These are phyloP conservation scores for Nevesoporus exiguus DNA, from an alignment of 768 basidiomycete genomes.

Conservation along the genomic window DNA sequence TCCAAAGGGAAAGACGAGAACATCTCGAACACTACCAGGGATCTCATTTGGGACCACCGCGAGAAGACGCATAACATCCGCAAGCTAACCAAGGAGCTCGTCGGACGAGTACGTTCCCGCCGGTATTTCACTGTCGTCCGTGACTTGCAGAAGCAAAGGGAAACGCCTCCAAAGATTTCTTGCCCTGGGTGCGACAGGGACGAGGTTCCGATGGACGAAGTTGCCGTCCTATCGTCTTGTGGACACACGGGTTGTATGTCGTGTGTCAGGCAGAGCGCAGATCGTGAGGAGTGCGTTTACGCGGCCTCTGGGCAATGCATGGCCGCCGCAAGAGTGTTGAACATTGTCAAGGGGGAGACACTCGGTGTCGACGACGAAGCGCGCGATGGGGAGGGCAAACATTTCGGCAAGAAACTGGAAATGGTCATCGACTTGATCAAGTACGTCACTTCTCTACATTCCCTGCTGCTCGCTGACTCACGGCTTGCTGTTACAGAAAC, in stretches of 20 bases:
- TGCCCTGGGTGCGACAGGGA: slow-evolving; percentile 62
- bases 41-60: slow-evolving; percentile 73
- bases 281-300: slow-evolving; percentile 79
- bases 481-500: slow-evolving; percentile 41
- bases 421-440: slow-evolving; percentile 71
- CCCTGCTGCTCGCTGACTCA: not conserved
- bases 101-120: slow-evolving; percentile 84
- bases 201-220: slow-evolving; percentile 57
- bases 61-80: slow-evolving; percentile 87
- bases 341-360: slow-evolving; percentile 77
- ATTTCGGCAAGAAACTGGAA: slow-evolving; percentile 82
- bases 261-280: slow-evolving; percentile 71
- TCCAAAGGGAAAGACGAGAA: slow-evolving; percentile 53
- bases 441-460: slow-evolving; percentile 38
- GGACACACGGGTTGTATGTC: slow-evolving; percentile 82
- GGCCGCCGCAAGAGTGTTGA: slow-evolving; percentile 76
- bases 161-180: slow-evolving; percentile 51
- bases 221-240: slow-evolving; percentile 87
- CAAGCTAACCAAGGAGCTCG: slow-evolving; percentile 80
- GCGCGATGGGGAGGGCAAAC: slow-evolving; percentile 68
- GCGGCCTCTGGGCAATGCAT: slow-evolving; percentile 65
- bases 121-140: slow-evolving; percentile 92
- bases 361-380: slow-evolving; percentile 76
- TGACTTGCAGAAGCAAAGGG: slow-evolving; percentile 76
- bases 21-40: slow-evolving; percentile 54